phyloP scores from a whole-genome alignment of 1,139 yeast species.

The Candida sojae region DNA sequence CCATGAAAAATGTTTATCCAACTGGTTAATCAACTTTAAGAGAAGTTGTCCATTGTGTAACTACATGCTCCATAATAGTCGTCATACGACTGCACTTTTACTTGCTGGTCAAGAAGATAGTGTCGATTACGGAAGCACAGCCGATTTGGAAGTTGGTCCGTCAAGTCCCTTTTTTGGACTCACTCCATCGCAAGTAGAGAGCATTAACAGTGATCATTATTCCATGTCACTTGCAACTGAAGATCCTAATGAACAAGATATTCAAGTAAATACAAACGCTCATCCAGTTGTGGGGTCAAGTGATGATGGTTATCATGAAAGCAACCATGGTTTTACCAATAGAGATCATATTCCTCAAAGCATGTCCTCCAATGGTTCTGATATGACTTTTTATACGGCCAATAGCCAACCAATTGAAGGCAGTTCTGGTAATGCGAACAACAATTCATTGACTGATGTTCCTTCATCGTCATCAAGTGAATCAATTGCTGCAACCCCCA shows the following conservation, averaged over 20 bases:
- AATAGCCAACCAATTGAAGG: constrained; percentile 6
- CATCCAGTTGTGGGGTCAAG: neutral
- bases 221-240: neutral
- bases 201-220: constrained; percentile 6
- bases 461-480: neutral
- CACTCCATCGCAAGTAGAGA: constrained; percentile 12
- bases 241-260: neutral
- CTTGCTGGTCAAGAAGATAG: constrained; percentile 22
- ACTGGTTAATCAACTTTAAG: constrained; percentile 48
- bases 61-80: constrained; percentile 20
- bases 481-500: too few relatives aligned
- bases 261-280: neutral
- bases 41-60: constrained; percentile 51
- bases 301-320: neutral
- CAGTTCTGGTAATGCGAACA: neutral
- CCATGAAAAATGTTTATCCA: constrained; percentile 46
- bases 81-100: constrained; percentile 10
- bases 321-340: neutral
- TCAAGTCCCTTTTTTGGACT: constrained; percentile 8
- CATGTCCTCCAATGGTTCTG: constrained; percentile 3
- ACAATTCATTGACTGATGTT: neutral
- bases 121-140: constrained; percentile 21
- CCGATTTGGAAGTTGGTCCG: constrained; percentile 19
- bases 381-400: constrained; percentile 9
- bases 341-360: constrained; percentile 1